Conservation (phyloP, 257 asterid genomes). For the Rehmannia glutinosa region DNA sequence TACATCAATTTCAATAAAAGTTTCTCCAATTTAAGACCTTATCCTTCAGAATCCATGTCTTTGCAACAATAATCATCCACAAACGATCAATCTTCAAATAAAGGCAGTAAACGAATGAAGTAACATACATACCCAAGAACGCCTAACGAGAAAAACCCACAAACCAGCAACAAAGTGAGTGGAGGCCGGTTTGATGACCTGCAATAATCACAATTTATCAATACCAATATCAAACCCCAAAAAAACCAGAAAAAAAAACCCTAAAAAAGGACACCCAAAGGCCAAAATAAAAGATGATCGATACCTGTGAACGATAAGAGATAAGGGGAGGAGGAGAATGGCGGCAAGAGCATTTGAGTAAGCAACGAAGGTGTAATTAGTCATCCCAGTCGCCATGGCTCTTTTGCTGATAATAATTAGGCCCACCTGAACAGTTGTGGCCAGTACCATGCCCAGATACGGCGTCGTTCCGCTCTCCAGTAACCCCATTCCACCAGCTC, state of each 20-base stretch:
- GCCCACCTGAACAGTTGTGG: constrained; percentile 72
- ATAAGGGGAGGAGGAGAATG: constrained; percentile 67
- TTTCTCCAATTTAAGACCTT: neutral
- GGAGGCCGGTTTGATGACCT: constrained; percentile 66
- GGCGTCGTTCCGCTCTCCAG: constrained; percentile 46
- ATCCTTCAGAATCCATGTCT: no score
- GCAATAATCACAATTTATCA: constrained; percentile 20
- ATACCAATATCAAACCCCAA: neutral
- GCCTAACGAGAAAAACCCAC: constrained; percentile 69
- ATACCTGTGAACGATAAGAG: constrained; percentile 68
- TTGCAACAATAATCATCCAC: no score
- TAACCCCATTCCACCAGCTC: constrained; percentile 31
- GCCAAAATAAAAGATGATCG: neutral
- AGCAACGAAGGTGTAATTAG: constrained; percentile 67
- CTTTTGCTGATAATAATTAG: constrained; percentile 64
- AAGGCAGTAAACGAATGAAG: constrained; percentile 6
- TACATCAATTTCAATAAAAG: neutral
- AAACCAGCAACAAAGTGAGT: constrained; percentile 42
- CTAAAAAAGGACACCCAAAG: neutral
- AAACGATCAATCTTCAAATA: neutral
- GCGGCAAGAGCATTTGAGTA: constrained; percentile 90
- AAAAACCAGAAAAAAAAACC: neutral
- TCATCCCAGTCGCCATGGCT: constrained; percentile 84
- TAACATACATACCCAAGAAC: constrained; percentile 73
- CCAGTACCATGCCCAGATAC: constrained; percentile 61